phyloP scores from a whole-genome alignment of 139 green algal species.

The Chloropicon primus region DNA sequence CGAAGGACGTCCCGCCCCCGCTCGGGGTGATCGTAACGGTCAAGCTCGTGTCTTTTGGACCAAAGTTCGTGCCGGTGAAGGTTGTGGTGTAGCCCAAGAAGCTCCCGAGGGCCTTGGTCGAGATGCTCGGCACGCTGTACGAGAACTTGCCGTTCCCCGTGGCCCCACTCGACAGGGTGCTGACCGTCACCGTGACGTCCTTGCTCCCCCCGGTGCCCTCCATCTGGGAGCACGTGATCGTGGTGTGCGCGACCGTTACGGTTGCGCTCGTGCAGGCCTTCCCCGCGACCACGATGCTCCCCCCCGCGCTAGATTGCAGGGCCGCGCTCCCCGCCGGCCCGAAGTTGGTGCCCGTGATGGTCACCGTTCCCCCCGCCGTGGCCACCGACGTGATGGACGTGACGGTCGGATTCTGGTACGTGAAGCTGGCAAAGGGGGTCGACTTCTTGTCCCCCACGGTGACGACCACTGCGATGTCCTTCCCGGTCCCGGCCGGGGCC shows the following conservation, averaged over 20 bases:
- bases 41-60: background rate
- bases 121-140: constrained; percentile 3
- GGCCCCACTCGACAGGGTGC: background rate
- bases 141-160: background rate
- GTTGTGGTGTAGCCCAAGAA: constrained; percentile 5
- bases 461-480: background rate
- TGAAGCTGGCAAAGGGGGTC: background rate
- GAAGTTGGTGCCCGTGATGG: background rate
- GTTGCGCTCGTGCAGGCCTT: background rate
- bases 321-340: background rate
- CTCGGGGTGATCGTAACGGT: background rate
- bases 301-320: background rate
- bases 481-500: background rate
- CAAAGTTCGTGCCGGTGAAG: constrained; percentile 16
- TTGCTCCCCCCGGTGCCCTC: constrained; percentile 1
- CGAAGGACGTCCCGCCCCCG: background rate
- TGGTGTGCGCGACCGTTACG: constrained; percentile 12
- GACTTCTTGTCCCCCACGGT: background rate
- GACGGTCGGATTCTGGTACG: constrained; percentile 1
- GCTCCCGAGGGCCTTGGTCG: background rate
- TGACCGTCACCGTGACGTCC: background rate
- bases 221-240: constrained; percentile 5
- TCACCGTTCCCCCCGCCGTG: constrained; percentile 4
- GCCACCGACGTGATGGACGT: background rate
- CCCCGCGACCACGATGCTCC: background rate